phyloP scores from a whole-genome alignment of 1,139 yeast species.

The Pichia sp. region DNA sequence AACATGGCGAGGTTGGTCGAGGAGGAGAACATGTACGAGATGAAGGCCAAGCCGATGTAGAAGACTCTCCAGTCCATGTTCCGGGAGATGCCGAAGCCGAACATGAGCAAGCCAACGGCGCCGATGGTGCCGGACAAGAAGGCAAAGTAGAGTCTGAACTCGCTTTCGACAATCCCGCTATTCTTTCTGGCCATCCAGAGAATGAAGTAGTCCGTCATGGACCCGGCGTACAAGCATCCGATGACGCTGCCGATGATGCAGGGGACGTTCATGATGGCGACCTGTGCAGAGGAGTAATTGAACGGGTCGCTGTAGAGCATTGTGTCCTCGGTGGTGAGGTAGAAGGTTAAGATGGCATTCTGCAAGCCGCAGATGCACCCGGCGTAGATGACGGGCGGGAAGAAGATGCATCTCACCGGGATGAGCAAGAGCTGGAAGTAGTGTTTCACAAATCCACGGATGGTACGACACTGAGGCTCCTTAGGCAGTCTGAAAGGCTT shows the following conservation, averaged over 20 bases:
- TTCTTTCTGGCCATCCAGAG: conserved; percentile 39
- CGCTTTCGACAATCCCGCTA: conserved; percentile 40
- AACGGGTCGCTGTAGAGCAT: conserved; percentile 34
- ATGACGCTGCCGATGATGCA: conserved; percentile 38
- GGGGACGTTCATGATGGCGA: conserved; percentile 40
- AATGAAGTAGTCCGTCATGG: conserved; percentile 37
- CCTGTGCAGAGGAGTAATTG: conserved; percentile 32
- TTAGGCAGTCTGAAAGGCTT: conserved; percentile 30
- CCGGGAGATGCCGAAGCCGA: conserved; percentile 37
- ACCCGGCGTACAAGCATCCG: conserved; percentile 41
- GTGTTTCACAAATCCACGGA: conserved; percentile 29
- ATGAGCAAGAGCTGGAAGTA: conserved; percentile 31
- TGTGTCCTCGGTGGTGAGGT: conserved; percentile 40
- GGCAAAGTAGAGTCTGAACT: conserved; percentile 36
- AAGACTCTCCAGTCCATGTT: conserved; percentile 36
- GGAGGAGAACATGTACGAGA: conserved; percentile 39
- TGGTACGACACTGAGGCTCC: conserved; percentile 20
- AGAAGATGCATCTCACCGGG: conserved; percentile 34
- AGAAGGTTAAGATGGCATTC: conserved; percentile 38
- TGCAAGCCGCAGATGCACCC: conserved; percentile 41
- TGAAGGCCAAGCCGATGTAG: conserved; percentile 37
- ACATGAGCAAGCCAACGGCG: conserved; percentile 37
- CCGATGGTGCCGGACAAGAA: conserved; percentile 37
- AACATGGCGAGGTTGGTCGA: conserved; percentile 39
- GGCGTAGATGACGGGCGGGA: conserved; percentile 37